Conservation (phyloP, 768 basidiomycete species). For the Termitomyces sp. region DNA sequence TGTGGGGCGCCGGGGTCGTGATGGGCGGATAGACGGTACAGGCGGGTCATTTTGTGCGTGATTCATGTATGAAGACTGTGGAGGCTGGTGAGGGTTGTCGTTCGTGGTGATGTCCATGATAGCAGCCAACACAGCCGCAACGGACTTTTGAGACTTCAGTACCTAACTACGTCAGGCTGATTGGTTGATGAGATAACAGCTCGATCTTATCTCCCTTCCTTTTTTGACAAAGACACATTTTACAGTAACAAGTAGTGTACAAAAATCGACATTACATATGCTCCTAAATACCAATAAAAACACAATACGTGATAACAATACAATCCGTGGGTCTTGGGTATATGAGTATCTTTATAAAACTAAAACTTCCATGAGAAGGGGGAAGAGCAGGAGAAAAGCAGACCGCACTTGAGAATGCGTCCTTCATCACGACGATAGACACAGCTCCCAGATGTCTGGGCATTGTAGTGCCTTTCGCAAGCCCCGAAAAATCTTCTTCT, state of each 20-base stretch:
- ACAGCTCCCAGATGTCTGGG: slow-evolving; percentile 32
- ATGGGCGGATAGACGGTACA: neutral
- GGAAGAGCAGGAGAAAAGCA: neutral
- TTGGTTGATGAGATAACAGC: slow-evolving; percentile 8
- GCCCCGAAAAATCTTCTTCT: slow-evolving; percentile 33
- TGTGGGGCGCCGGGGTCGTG: slow-evolving; percentile 14
- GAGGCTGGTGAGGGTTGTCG: neutral
- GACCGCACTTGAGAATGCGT: neutral
- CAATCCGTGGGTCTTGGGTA: slow-evolving; percentile 1
- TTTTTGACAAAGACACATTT: slow-evolving; percentile 2
- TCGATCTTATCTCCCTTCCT: neutral
- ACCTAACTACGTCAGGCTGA: slow-evolving; percentile 9
- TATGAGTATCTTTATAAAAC: slow-evolving; percentile 3
- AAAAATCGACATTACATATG: neutral
- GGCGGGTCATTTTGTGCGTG: neutral
- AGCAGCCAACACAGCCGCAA: neutral
- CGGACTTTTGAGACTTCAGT: neutral
- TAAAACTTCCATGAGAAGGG: neutral
- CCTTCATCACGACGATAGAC: slow-evolving; percentile 13
- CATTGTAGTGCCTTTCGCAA: slow-evolving; percentile 25
- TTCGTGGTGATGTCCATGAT: slow-evolving; percentile 4
- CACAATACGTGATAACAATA: slow-evolving; percentile 5
- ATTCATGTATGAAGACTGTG: neutral
- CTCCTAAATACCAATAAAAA: neutral
- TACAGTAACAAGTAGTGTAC: neutral